Base-by-base conservation (phyloP, 2,329 filamentous ascomycete species). In the Fusarium decemcellulare region DNA sequence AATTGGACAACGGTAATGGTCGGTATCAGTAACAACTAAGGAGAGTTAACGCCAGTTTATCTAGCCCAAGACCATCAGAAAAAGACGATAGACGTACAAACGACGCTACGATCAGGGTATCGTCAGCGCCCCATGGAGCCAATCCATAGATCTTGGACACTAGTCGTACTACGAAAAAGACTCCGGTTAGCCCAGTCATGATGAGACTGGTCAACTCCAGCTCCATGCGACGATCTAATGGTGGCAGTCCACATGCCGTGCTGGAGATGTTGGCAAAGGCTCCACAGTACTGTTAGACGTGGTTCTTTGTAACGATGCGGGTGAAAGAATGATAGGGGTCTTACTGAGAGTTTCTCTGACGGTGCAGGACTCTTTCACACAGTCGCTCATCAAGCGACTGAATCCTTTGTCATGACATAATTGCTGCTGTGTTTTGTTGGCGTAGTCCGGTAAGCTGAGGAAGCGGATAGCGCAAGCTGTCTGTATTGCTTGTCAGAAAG, bases 41-140 rank as follows among this genome's bases (percentile, higher is more conserved):
- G 8, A 12, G 9, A 46, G 18, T 46, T 15, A 30, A 23, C 15
- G 5, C 10, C 10, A 29, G 7, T 10, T 18, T 7, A 34, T 10
- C 6, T 34, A 34, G 30, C 30, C 10, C 7, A 23, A 14, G 2
- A 14, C 32, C 14, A 11, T 40, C 12, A 12, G n/a, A 36, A 51
- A 18, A 16, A 51, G 23, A 8, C 16, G 15, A 12, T 52, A 39
- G 36, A 50, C 55, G 23, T 43, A 58, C 55, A 42, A 50, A 42
- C 6, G 36, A 30, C 30, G 36, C 39, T 7, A 50, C n/a, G n/a
- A 58, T 50, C 16, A 58, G 16, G n/a, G 8, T 58, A n/a, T 58
- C 55, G 10, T 58, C 55, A 23, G 27, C 29, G 10, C 44, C 44
- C 55, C 55, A 58, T 14, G 44, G n/a, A n/a, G 39, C 29, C 7